phyloP scores from a whole-genome alignment of 768 basidiomycete genomes.

The Boletus reticuloceps region DNA sequence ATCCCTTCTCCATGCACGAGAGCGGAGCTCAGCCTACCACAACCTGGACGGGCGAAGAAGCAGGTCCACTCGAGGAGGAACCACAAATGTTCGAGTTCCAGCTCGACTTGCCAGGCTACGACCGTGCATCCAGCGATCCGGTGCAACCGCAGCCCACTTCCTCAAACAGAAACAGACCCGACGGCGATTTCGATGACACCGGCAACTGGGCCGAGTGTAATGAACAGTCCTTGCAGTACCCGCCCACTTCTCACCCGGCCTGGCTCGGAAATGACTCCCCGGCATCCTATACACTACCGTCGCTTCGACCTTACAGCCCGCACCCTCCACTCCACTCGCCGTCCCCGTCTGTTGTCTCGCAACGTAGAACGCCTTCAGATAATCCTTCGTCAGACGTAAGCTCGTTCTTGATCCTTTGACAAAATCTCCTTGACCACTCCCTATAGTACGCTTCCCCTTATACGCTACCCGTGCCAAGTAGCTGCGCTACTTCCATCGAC shows the following conservation, averaged over 20 bases:
- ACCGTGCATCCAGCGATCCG: constrained; percentile 19
- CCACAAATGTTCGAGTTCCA: constrained; percentile 69
- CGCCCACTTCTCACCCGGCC: constrained; percentile 19
- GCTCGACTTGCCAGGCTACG: constrained; percentile 37
- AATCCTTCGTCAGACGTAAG: constrained; percentile 27
- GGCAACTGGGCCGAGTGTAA: constrained; percentile 24
- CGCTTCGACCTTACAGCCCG: constrained; percentile 29
- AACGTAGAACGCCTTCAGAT: constrained; percentile 27
- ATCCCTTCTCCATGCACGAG: constrained; percentile 71
- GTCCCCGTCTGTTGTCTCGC: constrained; percentile 23
- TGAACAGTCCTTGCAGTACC: constrained; percentile 19
- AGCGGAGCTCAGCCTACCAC: constrained; percentile 40
- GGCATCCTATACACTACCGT: constrained; percentile 28
- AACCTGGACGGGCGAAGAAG: constrained; percentile 48
- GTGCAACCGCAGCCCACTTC: constrained; percentile 11
- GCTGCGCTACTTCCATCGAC: constrained; percentile 31
- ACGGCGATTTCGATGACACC: constrained; percentile 18
- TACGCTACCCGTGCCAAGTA: constrained; percentile 23
- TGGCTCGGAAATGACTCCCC: constrained; percentile 31
- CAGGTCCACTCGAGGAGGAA: constrained; percentile 58
- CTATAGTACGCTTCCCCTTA: constrained; percentile 24
- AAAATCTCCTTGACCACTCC: constrained; percentile 3
- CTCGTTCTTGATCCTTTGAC: background rate
- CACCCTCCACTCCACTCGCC: constrained; percentile 28
- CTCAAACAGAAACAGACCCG: constrained; percentile 4